Evolutionary conservation across 495 filamentous ascomycete species (phyloP), one percentile per base, ranked within the genome.

Genomic region (Penicillium cosmopolitanum): DNA sequence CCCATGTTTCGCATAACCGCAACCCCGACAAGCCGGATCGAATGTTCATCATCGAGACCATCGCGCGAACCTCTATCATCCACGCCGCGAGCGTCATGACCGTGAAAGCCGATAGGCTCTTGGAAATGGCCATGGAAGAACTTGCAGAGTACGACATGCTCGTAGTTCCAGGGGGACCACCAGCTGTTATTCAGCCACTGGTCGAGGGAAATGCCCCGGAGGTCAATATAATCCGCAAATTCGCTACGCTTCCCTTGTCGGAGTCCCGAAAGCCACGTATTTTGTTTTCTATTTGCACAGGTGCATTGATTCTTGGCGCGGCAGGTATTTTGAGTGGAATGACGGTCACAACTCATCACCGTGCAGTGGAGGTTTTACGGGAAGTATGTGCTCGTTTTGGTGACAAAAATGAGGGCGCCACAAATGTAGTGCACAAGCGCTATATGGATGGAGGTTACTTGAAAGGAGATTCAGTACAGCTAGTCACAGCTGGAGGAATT

Each of bases 401-500:
- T 19, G 40, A 51, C 13, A 60, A 63, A 2, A 61, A 53, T 4
- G 64, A 79, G n/a, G 83, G 87, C 70, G 80, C 85, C 50, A 86
- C 87, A 48, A 87, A 91, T 60, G 86, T 94, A 43, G 79, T 92
- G 58, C 88, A 92, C 59, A 87, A 89, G 67, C 81, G 90, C 63
- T 92, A 91, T 62, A 84, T 93, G 9, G 89, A 93, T 66, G 87
- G 84, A 7, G 81, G 83, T 57, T 42, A 42, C 11, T 78, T 91
- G 78, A 80, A 82, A 33, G 79, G 90, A 31, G 84, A 85, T 66
- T 87, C 89, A 16, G 81, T 93, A 67, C 81, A 87, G 60, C 82
- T 96, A 46, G 84, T 96, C 61, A 94, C 91, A 35, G 82, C 80
- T 69, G 89, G 90, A 54, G 91, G 91, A 50, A 78, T 91, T 53